Conservation (phyloP, 2,329 filamentous ascomycete species). For the Sporothrix pallida region DNA sequence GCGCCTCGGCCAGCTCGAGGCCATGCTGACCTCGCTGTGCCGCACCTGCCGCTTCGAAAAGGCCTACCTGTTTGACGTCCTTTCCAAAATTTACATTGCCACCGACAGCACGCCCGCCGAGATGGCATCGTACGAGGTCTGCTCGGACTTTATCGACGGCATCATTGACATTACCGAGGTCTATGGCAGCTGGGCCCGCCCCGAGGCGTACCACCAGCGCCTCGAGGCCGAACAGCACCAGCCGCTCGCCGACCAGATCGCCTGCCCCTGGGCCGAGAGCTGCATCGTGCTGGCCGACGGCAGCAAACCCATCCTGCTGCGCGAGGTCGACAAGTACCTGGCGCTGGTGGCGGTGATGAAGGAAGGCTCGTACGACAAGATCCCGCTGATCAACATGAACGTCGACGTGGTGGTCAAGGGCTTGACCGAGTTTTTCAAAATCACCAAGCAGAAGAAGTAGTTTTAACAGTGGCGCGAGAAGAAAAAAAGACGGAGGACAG, state of each 20-base stretch:
- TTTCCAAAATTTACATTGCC: conserved; percentile 98
- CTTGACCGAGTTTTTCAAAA: conserved; percentile 77
- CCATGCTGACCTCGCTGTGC: conserved; percentile 90
- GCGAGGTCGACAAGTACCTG: conserved; percentile 75
- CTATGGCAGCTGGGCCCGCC: conserved; percentile 76
- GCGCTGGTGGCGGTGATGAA: conserved; percentile 87
- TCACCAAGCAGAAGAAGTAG: conserved; percentile 63
- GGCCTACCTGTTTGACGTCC: conserved; percentile 95
- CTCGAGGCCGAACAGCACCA: conserved; percentile 67
- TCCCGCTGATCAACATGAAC: conserved; percentile 85
- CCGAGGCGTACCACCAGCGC: conserved; percentile 58
- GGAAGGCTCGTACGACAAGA: conserved; percentile 81
- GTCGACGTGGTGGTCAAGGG: conserved; percentile 82
- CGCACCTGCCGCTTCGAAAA: conserved; percentile 96
- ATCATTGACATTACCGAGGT: conserved; percentile 97
- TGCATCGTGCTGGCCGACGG: conserved; percentile 70
- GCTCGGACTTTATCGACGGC: conserved; percentile 97
- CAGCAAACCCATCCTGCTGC: conserved; percentile 68
- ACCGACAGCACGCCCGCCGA: conserved; percentile 93
- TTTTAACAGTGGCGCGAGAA: neutral
- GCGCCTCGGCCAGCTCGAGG: conserved; percentile 88
- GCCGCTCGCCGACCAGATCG: conserved; percentile 68
- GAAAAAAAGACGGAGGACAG: neutral
- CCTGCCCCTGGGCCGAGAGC: conserved; percentile 69
- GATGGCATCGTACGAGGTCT: conserved; percentile 96